phyloP scores from a whole-genome alignment of 1,139 yeast genomes.

The Sugiyamaella novakii region DNA sequence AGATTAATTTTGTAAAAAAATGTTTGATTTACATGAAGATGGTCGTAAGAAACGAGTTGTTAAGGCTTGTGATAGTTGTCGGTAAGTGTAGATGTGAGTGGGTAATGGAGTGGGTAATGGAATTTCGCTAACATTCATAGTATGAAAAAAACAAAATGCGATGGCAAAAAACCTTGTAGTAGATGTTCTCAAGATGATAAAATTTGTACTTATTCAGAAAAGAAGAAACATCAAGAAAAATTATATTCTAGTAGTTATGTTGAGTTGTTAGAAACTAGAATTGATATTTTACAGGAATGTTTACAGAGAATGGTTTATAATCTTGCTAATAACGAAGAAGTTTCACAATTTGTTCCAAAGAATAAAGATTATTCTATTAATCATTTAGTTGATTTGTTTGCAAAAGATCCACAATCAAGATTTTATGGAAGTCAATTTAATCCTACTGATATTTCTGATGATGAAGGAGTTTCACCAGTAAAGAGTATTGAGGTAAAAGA shows the following conservation, averaged over 20 bases:
- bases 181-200: conserved; percentile 70
- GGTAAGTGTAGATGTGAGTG: too few relatives aligned
- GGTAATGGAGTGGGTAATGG: too few relatives aligned
- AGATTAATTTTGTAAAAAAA: neutral
- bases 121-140: conserved; percentile 21
- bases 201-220: conserved; percentile 72
- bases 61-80: conserved; percentile 79
- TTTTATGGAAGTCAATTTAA: conserved; percentile 14
- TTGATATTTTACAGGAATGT: conserved; percentile 61
- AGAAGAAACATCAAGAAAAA: conserved; percentile 63
- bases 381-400: conserved; percentile 31
- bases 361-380: conserved; percentile 33
- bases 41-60: conserved; percentile 65
- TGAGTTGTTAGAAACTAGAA: conserved; percentile 67
- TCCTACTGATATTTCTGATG: conserved; percentile 15
- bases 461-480: conserved; percentile 12
- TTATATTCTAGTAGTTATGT: conserved; percentile 67
- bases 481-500: conserved; percentile 5
- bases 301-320: conserved; percentile 48
- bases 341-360: conserved; percentile 30
- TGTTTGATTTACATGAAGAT: conserved; percentile 19
- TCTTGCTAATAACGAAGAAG: conserved; percentile 40
- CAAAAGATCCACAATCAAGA: conserved; percentile 23
- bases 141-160: conserved; percentile 61
- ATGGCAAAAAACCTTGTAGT: conserved; percentile 75